Evolutionary conservation across 2,329 filamentous ascomycete species (phyloP).

Genomic region (Botrytis tulipae): DNA sequence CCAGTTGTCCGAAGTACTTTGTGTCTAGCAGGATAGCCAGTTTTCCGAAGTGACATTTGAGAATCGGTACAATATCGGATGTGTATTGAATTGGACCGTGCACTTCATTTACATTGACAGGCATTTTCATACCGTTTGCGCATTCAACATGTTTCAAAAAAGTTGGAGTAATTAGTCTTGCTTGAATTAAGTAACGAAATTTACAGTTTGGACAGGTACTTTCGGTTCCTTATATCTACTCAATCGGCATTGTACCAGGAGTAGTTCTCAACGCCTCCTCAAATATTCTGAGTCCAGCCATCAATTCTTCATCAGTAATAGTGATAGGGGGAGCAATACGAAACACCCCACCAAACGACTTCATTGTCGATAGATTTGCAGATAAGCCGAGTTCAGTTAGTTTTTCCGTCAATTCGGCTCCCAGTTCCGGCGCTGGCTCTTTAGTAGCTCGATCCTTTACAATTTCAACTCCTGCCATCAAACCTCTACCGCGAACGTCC

Average conservation of each 20-base stretch:
- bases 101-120: neutral
- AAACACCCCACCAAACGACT: constrained; percentile 56
- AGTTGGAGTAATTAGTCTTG: neutral
- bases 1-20: neutral
- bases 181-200: neutral
- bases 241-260: constrained; percentile 18
- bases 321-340: constrained; percentile 61
- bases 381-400: constrained; percentile 54
- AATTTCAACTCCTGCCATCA: constrained; percentile 59
- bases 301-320: constrained; percentile 50
- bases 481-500: constrained; percentile 57
- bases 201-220: neutral
- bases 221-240: neutral
- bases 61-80: neutral
- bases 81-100: neutral
- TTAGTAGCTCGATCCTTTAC: constrained; percentile 51
- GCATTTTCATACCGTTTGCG: neutral
- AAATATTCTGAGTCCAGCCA: constrained; percentile 53
- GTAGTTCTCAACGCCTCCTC: constrained; percentile 50
- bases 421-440: constrained; percentile 46
- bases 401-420: constrained; percentile 46
- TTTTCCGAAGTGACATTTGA: neutral
- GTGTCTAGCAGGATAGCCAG: neutral
- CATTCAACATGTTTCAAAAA: neutral
- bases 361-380: constrained; percentile 55